A percentile compares a stretch with the other conserved stretches of the same genome.
Evolutionary conservation across 208 protist species (phyloP).

Genomic region (Tritrichomonas foetus): DNA sequence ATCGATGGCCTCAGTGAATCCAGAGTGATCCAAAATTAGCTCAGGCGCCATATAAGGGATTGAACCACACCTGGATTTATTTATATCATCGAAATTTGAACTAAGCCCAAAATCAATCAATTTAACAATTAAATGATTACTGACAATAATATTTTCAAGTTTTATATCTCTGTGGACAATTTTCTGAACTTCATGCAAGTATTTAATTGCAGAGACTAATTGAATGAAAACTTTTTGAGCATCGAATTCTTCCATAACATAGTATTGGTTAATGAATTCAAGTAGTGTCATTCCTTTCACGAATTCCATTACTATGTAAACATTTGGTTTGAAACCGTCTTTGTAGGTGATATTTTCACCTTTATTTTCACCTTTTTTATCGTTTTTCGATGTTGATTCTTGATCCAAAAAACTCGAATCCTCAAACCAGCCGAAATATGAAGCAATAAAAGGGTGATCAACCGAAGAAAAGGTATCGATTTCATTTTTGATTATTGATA

Average conservation of each 20-base stretch:
- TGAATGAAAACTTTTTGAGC: neutral
- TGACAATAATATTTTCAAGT: slow-evolving; percentile 47
- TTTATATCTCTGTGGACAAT: slow-evolving; percentile 52
- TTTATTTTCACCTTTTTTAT: too few species aligned
- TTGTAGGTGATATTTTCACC: too few species aligned
- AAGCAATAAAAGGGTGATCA: too few species aligned
- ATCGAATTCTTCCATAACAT: neutral
- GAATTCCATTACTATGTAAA: slow-evolving; percentile 35
- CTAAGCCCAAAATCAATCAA: slow-evolving; percentile 46
- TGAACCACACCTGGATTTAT: neutral
- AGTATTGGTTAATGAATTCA: neutral
- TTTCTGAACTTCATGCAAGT: slow-evolving; percentile 42
- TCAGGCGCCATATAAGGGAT: slow-evolving; percentile 29
- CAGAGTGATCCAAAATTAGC: neutral
- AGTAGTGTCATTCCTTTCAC: neutral
- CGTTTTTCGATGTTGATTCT: too few species aligned
- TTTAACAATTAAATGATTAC: slow-evolving; percentile 25
- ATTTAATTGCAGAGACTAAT: slow-evolving; percentile 13
- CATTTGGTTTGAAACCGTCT: too few species aligned
- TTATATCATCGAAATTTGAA: neutral
- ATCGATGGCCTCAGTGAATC: neutral
- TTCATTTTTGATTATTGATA: too few species aligned
- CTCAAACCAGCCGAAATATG: too few species aligned
- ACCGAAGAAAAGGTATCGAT: too few species aligned
- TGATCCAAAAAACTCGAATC: too few species aligned